Base-by-base conservation (phyloP, 1,284 basidiomycete species). In the Heterobasidion occidentale region DNA sequence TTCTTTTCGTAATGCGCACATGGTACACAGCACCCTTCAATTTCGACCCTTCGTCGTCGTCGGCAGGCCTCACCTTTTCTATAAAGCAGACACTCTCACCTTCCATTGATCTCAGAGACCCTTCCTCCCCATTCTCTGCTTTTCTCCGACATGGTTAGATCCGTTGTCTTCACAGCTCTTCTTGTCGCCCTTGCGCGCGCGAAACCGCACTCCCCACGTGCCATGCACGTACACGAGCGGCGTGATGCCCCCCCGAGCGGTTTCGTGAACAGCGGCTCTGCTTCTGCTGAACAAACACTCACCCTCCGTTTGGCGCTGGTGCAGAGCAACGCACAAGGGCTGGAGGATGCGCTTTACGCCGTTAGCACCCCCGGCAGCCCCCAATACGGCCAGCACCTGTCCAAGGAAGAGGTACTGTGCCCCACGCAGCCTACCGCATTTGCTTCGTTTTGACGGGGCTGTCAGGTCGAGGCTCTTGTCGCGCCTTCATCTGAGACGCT, bases 391-490 rank as follows among this genome's bases (percentile, higher is more conserved):
- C 61, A 70, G 53, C 65, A 68, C 46, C 56, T 71, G 46, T 64
- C 62, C 7, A 64, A 63, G 35, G 64, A 64, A 2, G 64, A 70
- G 63, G 70, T 69, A 47, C 61, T 5, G 54, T 57, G 0, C 54
- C 62, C 33, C 17, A 51, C 11, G 53, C 33, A 2, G 47, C 67
- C 48, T 61, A 59, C 35, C 50, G 64, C 45, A 14, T 47, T 68
- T 42, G 65, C 59, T 12, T 62, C 66, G 27, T 58, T 59, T 4
- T 64, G 63, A 35, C 8, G 38, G n/a, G 52, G 55, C 49, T 51
- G 70, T 55, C 54, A 48, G 62, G 70, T 73, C 9, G 70, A 72
- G 56, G 60, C 65, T 8, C 72, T 70, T 59, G 69, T 72, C n/a
- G 64, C 65, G 3, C 75, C 75, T 3, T 59, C 63, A 8, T 52